phyloP scores from a whole-genome alignment of 495 filamentous ascomycete genomes.

The Aspergillus kassunensis region DNA sequence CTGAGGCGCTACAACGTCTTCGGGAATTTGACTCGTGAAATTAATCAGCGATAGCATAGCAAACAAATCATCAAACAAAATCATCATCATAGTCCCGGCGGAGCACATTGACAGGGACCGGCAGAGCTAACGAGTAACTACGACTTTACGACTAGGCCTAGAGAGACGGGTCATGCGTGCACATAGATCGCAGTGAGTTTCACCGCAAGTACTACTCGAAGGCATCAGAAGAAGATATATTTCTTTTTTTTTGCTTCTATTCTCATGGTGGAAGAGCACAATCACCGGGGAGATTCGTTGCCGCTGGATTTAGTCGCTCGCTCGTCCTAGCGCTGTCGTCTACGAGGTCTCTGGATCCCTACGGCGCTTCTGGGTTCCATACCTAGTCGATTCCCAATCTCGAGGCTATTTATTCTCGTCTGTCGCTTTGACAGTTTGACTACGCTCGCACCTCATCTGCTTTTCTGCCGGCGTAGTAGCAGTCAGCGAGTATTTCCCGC shows the following conservation, averaged over 20 bases:
- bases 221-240: conserved; percentile 12
- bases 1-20: too few relatives aligned
- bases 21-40: too few relatives aligned
- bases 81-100: conserved; percentile 3
- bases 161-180: conserved; percentile 39
- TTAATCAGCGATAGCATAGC: conserved; percentile 19
- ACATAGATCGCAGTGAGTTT: conserved; percentile 29
- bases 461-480: conserved; percentile 11
- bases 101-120: conserved; percentile 15
- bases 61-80: background rate
- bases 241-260: conserved; percentile 1
- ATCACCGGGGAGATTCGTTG: background rate
- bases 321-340: conserved; percentile 4
- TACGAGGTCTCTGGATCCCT: conserved; percentile 9
- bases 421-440: conserved; percentile 16
- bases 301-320: conserved; percentile 12
- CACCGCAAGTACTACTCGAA: conserved; percentile 18
- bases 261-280: background rate
- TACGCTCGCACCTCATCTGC: conserved; percentile 17
- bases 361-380: conserved; percentile 11
- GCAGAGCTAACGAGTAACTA: conserved; percentile 12
- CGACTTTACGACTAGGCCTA: conserved; percentile 28
- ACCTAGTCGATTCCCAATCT: conserved; percentile 6
- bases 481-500: conserved; percentile 13
- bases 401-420: conserved; percentile 11